Evolutionary conservation across 1,284 basidiomycete genomes (phyloP).

Genomic region (Cryptococcus neoformans): DNA sequence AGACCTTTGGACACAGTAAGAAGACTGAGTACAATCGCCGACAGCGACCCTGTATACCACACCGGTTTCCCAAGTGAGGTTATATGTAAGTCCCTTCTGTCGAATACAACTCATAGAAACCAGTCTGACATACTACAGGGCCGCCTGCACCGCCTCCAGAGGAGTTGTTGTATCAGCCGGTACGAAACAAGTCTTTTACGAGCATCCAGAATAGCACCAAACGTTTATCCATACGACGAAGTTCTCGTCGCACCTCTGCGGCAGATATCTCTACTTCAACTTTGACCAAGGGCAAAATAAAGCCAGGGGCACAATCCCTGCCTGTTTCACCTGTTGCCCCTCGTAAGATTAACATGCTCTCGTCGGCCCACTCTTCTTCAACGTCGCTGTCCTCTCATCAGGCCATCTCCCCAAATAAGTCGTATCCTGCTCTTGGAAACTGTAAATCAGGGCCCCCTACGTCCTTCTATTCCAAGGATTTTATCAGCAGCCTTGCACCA

Average conservation of each 20-base stretch:
- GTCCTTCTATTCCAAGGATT: slow-evolving; percentile 42
- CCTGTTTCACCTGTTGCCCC: slow-evolving; percentile 16
- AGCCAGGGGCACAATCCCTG: slow-evolving; percentile 13
- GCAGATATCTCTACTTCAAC: background rate
- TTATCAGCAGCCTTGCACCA: slow-evolving; percentile 40
- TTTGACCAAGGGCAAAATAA: background rate
- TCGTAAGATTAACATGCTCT: slow-evolving; percentile 10
- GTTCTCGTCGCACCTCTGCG: slow-evolving; percentile 13
- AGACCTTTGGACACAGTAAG: slow-evolving; percentile 45
- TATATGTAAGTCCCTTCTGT: slow-evolving; percentile 30
- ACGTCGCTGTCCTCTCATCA: slow-evolving; percentile 33
- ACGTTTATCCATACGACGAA: slow-evolving; percentile 12
- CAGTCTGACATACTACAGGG: slow-evolving; percentile 22
- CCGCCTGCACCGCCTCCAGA: slow-evolving; percentile 31
- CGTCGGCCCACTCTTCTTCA: slow-evolving; percentile 41
- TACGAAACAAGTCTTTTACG: slow-evolving; percentile 32
- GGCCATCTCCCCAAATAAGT: slow-evolving; percentile 31
- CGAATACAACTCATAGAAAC: too few relatives aligned
- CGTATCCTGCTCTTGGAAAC: slow-evolving; percentile 15
- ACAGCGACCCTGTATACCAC: slow-evolving; percentile 18
- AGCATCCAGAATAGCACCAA: slow-evolving; percentile 23
- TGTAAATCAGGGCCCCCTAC: slow-evolving; percentile 7
- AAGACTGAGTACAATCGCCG: slow-evolving; percentile 31
- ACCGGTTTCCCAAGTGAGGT: slow-evolving; percentile 31
- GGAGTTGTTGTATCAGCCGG: slow-evolving; percentile 14